Evolutionary conservation across 2,329 filamentous ascomycete species (phyloP).

Genomic region (Zymoseptoria crescenta): DNA sequence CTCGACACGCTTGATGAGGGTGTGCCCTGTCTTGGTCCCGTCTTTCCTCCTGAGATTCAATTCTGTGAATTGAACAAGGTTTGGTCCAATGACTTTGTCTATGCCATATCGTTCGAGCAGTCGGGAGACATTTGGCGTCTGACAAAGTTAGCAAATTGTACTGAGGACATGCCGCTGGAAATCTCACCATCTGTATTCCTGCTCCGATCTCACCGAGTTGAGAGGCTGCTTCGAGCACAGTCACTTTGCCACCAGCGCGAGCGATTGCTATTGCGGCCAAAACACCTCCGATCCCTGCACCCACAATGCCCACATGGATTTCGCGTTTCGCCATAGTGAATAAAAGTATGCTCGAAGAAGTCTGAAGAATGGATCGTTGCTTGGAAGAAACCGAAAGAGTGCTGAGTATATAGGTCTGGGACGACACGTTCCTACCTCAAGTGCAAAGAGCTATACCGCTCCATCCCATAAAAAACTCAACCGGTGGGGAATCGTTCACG

Average conservation of each 20-base stretch:
- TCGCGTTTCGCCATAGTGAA: conserved; percentile 9
- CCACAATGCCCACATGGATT: conserved; percentile 22
- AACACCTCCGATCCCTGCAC: conserved; percentile 34
- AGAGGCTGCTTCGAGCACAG: conserved; percentile 33
- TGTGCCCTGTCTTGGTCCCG: conserved; percentile 34
- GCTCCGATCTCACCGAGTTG: conserved; percentile 31
- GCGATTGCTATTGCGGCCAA: conserved; percentile 35
- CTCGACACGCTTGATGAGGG: conserved; percentile 30
- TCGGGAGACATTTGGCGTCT: conserved; percentile 37
- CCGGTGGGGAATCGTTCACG: too few relatives aligned
- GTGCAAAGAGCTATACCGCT: too few relatives aligned
- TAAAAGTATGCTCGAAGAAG: background rate
- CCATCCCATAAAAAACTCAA: too few relatives aligned
- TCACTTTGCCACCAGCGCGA: conserved; percentile 30
- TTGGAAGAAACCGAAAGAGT: background rate
- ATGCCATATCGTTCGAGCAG: conserved; percentile 36
- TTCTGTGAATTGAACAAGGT: conserved; percentile 36
- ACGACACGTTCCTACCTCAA: background rate
- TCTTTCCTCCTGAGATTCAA: conserved; percentile 35
- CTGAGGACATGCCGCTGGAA: conserved; percentile 24
- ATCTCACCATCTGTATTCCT: conserved; percentile 23
- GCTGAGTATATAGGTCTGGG: background rate
- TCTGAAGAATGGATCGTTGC: background rate
- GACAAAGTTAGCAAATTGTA: conserved; percentile 17
- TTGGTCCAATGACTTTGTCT: conserved; percentile 34